A percentile compares a stretch with the other conserved stretches of the same genome.
phyloP scores from a whole-genome alignment of 2,329 filamentous ascomycete genomes.

The Penicillium glabrum region DNA sequence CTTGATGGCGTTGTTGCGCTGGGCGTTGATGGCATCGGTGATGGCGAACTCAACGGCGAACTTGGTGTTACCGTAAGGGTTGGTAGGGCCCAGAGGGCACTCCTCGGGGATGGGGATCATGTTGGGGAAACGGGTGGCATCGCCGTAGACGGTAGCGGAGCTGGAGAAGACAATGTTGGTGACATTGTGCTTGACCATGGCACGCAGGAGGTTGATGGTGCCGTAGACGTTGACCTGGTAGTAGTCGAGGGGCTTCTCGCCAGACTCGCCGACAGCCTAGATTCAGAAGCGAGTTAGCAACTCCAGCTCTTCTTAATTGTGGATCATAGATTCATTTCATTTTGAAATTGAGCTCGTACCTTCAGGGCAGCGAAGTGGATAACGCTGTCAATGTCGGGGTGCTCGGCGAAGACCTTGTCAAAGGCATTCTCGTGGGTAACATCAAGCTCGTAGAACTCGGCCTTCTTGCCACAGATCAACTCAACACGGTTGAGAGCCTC shows the following conservation, averaged over 20 bases:
- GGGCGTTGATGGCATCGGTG: constrained; percentile 82
- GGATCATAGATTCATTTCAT: not conserved
- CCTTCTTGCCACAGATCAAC: constrained; percentile 84
- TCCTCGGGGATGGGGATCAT: constrained; percentile 99
- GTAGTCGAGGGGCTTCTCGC: constrained; percentile 93
- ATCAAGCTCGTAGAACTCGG: constrained; percentile 81
- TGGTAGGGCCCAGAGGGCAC: constrained; percentile 94
- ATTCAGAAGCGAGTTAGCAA: not conserved
- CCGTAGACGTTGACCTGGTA: constrained; percentile 96
- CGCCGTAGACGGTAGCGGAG: constrained; percentile 96
- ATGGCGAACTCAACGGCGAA: constrained; percentile 89
- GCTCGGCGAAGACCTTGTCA: constrained; percentile 81
- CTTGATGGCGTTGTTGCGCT: constrained; percentile 81
- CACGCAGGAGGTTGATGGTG: constrained; percentile 79
- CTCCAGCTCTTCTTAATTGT: not conserved
- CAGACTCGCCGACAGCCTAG: constrained; percentile 92
- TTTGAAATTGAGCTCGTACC: constrained; percentile 48
- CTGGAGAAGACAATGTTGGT: constrained; percentile 98
- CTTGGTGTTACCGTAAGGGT: constrained; percentile 97
- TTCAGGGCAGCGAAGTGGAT: constrained; percentile 99
- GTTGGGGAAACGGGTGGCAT: constrained; percentile 90
- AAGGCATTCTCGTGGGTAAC: constrained; percentile 81
- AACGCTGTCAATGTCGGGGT: constrained; percentile 94
- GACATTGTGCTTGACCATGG: constrained; percentile 88
- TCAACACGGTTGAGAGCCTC: constrained; percentile 94